Conservation (phyloP, 2,329 filamentous ascomycete species). For the Penicillium sp. region DNA sequence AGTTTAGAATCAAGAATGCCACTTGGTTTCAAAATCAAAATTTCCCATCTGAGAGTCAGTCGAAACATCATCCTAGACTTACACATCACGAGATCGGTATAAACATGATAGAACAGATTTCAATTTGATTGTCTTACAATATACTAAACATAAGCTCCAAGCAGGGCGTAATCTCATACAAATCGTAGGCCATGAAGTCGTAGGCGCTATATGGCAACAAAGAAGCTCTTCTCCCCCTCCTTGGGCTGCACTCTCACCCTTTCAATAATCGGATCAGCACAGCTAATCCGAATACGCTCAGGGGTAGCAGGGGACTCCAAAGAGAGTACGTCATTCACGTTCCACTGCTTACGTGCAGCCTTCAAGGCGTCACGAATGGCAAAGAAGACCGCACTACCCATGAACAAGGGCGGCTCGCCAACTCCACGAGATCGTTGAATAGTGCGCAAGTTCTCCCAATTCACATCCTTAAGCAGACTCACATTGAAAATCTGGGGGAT, state of each 20-base stretch:
- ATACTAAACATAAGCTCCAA: neutral
- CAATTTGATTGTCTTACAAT: neutral
- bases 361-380: slow-evolving; percentile 54
- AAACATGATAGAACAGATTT: neutral
- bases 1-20: neutral
- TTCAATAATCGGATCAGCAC: slow-evolving; percentile 46
- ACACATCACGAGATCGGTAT: neutral
- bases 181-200: slow-evolving; percentile 6
- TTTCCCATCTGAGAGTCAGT: neutral
- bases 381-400: slow-evolving; percentile 54
- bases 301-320: slow-evolving; percentile 52
- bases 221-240: slow-evolving; percentile 53
- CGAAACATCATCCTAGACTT: neutral
- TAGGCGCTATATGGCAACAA: slow-evolving; percentile 38
- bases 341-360: slow-evolving; percentile 50
- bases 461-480: slow-evolving; percentile 57
- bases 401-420: slow-evolving; percentile 62
- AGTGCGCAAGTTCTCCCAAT: slow-evolving; percentile 53
- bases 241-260: slow-evolving; percentile 52
- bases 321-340: slow-evolving; percentile 42
- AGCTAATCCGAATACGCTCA: slow-evolving; percentile 49
- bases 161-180: slow-evolving; percentile 9
- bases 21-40: neutral
- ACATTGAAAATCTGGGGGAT: slow-evolving; percentile 66
- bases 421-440: slow-evolving; percentile 55